Conservation (phyloP, 257 asterid species). For the Voacanga thouarsii region DNA sequence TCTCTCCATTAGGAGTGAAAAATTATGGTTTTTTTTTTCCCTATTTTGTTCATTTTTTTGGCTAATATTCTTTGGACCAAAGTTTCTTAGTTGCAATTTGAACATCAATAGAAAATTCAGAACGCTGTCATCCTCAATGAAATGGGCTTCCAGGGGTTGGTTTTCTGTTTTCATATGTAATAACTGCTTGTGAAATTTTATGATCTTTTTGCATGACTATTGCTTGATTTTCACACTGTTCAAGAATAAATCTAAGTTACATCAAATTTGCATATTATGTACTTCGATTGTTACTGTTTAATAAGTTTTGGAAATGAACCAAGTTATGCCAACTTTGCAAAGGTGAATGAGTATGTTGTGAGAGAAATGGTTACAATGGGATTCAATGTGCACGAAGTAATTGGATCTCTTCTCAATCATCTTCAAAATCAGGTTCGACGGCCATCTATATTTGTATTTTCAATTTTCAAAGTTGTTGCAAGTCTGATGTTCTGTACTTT, state of each 20-base stretch:
- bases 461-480: not conserved
- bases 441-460: conserved; percentile 5
- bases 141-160: not conserved
- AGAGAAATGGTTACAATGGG: conserved; percentile 43
- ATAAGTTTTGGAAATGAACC: not conserved
- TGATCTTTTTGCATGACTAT: not conserved
- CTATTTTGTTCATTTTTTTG: too few relatives aligned
- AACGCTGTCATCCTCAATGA: not conserved
- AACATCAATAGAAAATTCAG: not conserved
- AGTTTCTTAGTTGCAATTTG: not conserved
- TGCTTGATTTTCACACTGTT: not conserved
- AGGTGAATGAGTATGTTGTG: conserved; percentile 43
- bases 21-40: too few relatives aligned
- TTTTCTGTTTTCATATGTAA: not conserved
- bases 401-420: conserved; percentile 40
- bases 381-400: conserved; percentile 35
- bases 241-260: not conserved
- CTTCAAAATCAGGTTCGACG: conserved; percentile 45
- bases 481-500: conserved; percentile 2
- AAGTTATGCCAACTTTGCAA: not conserved
- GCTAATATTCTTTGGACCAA: not conserved
- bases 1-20: too few relatives aligned
- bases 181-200: not conserved
- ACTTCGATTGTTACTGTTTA: not conserved
- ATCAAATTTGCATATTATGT: not conserved